Evolutionary conservation across 2,329 filamentous ascomycete species (phyloP).

Genomic region (Myriangium duriaei): DNA sequence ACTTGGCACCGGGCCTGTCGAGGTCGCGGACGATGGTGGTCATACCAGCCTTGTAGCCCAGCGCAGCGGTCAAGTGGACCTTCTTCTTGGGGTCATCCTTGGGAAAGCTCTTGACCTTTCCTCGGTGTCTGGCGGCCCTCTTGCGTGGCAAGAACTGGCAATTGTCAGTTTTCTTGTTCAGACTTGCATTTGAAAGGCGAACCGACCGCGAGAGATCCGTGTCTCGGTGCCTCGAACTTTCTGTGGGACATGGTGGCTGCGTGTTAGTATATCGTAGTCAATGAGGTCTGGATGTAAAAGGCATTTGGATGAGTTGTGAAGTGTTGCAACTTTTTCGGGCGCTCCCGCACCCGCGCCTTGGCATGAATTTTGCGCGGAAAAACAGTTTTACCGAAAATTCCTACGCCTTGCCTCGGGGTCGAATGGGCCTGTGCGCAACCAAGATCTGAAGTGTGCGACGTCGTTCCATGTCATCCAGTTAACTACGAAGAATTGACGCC

Average conservation of each 20-base stretch:
- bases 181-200: too few species aligned
- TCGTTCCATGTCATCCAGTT: too few species aligned
- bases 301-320: not conserved
- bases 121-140: slow-evolving; percentile 85
- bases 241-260: slow-evolving; percentile 41
- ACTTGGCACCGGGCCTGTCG: slow-evolving; percentile 97
- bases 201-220: slow-evolving; percentile 59
- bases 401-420: too few species aligned
- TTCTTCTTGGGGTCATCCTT: slow-evolving; percentile 99
- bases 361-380: slow-evolving; percentile 1
- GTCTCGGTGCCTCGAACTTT: slow-evolving; percentile 79
- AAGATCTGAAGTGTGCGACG: too few species aligned
- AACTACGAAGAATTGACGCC: too few species aligned
- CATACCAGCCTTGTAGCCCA: slow-evolving; percentile 99
- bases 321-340: not conserved
- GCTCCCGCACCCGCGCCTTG: too few species aligned
- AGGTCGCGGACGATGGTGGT: slow-evolving; percentile 98
- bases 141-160: slow-evolving; percentile 46
- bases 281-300: too few species aligned
- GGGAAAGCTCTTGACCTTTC: slow-evolving; percentile 99
- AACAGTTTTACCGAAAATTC: slow-evolving; percentile 7
- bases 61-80: slow-evolving; percentile 92
- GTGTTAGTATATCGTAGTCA: slow-evolving; percentile 5
- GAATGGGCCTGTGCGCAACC: too few species aligned
- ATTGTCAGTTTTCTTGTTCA: not conserved